Evolutionary conservation across 1,284 basidiomycete genomes (phyloP).

Genomic region (Ceratobasidium theobromae): DNA sequence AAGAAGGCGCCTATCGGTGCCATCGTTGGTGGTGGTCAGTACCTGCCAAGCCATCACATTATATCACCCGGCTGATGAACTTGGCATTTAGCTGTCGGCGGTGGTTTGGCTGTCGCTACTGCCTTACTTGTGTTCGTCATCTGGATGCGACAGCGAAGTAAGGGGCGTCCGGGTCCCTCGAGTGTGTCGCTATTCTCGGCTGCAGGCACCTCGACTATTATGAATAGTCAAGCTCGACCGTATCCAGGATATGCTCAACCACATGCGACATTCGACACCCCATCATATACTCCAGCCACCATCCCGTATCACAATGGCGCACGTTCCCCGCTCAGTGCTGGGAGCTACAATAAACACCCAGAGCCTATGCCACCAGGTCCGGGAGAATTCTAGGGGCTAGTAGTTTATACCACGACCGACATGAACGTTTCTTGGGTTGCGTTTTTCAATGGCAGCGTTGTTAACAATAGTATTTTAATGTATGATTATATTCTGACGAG

Average conservation of each 20-base stretch:
- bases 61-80: neutral
- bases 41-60: neutral
- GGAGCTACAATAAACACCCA: conserved; percentile 13
- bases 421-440: too few relatives aligned
- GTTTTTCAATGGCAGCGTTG: too few relatives aligned
- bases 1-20: conserved; percentile 15
- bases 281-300: neutral
- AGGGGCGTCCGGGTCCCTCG: neutral
- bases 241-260: neutral
- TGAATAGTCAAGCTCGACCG: neutral
- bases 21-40: conserved; percentile 24
- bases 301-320: conserved; percentile 12
- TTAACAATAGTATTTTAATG: too few relatives aligned
- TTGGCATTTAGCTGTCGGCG: neutral
- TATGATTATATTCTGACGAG: too few relatives aligned
- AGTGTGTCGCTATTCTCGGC: conserved; percentile 20
- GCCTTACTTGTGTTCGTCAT: neutral
- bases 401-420: neutral
- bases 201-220: neutral
- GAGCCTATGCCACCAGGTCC: conserved; percentile 14
- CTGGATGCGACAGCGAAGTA: neutral
- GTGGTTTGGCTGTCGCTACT: conserved; percentile 1
- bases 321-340: neutral
- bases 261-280: neutral
- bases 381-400: neutral